Evolutionary conservation across 2,329 filamentous ascomycete genomes (phyloP).

Genomic region (Fusarium aywerte): DNA sequence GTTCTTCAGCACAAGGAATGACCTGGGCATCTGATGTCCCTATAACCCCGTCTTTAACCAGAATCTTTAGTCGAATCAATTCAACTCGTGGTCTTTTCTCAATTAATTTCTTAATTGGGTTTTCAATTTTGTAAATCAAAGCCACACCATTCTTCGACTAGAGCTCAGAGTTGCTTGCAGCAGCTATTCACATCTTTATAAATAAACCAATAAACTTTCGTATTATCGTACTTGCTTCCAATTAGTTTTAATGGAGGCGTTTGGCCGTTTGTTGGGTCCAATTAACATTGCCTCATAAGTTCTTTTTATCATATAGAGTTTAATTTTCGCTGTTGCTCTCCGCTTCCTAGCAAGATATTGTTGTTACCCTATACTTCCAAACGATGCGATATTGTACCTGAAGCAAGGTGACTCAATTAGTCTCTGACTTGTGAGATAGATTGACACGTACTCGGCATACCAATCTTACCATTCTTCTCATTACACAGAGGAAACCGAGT

Average conservation of each 20-base stretch:
- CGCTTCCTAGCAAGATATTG: no score
- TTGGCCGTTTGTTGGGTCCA: neutral
- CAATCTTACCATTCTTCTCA: no score
- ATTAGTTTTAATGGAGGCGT: neutral
- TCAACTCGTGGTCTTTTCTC: neutral
- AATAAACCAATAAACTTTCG: neutral
- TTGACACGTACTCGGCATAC: no score
- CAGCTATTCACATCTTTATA: neutral
- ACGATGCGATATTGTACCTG: neutral
- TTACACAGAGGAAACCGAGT: no score
- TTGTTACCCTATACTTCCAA: neutral
- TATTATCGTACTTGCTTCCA: no score
- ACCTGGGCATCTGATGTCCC: neutral
- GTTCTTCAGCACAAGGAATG: slow-evolving; percentile 21
- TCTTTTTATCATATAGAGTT: neutral
- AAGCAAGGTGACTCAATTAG: no score
- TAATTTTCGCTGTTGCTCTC: neutral
- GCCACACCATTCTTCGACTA: neutral
- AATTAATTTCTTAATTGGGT: neutral
- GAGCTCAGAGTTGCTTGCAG: neutral
- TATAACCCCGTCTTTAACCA: neutral
- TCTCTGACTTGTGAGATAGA: no score
- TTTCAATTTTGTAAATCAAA: neutral
- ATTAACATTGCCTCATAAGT: no score
- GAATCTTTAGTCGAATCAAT: neutral